Evolutionary conservation across 805 yeast genomes (phyloP).

Genomic region (Cyberlindnera lachancei): DNA sequence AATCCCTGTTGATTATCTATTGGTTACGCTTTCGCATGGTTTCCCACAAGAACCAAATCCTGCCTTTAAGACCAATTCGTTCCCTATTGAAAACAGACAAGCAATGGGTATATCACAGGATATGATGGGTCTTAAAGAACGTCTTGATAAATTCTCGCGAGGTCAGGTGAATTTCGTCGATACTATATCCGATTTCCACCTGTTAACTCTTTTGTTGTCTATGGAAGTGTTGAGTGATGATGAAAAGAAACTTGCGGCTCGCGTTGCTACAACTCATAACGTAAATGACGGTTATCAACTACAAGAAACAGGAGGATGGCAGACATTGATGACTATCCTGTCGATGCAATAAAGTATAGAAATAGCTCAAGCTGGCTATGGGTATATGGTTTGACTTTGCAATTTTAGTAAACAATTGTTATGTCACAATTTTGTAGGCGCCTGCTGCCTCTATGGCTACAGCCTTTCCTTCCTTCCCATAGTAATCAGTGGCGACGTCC

Average conservation of each 20-base stretch:
- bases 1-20: constrained; percentile 83
- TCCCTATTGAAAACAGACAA: constrained; percentile 77
- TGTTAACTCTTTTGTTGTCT: constrained; percentile 49
- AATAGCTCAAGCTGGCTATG: too few relatives aligned
- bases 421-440: too few relatives aligned
- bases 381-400: too few relatives aligned
- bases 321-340: constrained; percentile 57
- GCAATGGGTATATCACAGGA: constrained; percentile 71
- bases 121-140: constrained; percentile 42
- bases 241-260: constrained; percentile 45
- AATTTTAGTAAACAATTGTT: too few relatives aligned
- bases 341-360: constrained; percentile 1
- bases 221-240: constrained; percentile 48
- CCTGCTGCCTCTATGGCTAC: too few relatives aligned
- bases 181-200: constrained; percentile 65
- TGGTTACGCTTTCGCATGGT: constrained; percentile 88
- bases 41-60: constrained; percentile 64
- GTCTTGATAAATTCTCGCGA: constrained; percentile 32
- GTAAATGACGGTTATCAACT: constrained; percentile 41
- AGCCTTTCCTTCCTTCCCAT: too few relatives aligned
- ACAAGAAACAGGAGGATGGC: constrained; percentile 70
- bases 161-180: constrained; percentile 25
- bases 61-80: constrained; percentile 39
- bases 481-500: too few relatives aligned
- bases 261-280: constrained; percentile 37